Evolutionary conservation across 2,329 filamentous ascomycete species (phyloP), one percentile per base, ranked within the genome.

Genomic region (Dactylonectria macrodidyma): DNA sequence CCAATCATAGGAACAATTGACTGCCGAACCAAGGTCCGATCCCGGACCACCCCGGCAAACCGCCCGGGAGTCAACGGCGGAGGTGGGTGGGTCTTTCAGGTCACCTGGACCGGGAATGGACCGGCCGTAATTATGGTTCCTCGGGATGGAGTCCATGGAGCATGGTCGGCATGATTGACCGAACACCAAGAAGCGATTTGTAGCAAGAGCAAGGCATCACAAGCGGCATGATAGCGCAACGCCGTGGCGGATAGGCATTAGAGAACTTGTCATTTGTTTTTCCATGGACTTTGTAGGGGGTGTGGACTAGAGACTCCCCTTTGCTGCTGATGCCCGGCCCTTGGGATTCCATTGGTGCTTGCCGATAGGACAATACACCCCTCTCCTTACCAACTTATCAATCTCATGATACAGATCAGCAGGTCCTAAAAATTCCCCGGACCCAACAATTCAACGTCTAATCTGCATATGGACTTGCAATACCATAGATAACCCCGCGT

Each of bases 391-490:
- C 19, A 19, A 19, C 68, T 73, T 75, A 69, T 75, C 73, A 69
- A 75, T 74, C 73, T 74, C 61, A 75, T 74, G 72, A 74, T 75
- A 51, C 30, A 66, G 71, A 75, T 75, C 71, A 69, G 56, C 62
- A 56, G 67, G 59, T 30, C 58, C 60, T 55, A 47, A 64, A 33
- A 33, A 41, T 16, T 24, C 41, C 57, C 57, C 26, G 33, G 38
- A 57, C 48, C 62, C 51, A 24, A 16, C 50, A 30, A 30, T 7
- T 7, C 59, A 62, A 24, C 59, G 14, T 30, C 54, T 22, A 48
- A 57, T 62, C 51, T 36, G 19, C 41, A 41, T 19, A 34, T 24
- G 33, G 59, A 33, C 34, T 19, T 54, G 24, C 44, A 44, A 36
- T 55, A 10, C 30, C n/a, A 41, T 62, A 62, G n/a, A 26, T 51